A percentile compares a stretch with the other conserved stretches of the same genome.
These are phyloP conservation scores for Rhytidhysteron rufulum DNA, from an alignment of 2,329 filamentous ascomycete species.

Conservation along the genomic window DNA sequence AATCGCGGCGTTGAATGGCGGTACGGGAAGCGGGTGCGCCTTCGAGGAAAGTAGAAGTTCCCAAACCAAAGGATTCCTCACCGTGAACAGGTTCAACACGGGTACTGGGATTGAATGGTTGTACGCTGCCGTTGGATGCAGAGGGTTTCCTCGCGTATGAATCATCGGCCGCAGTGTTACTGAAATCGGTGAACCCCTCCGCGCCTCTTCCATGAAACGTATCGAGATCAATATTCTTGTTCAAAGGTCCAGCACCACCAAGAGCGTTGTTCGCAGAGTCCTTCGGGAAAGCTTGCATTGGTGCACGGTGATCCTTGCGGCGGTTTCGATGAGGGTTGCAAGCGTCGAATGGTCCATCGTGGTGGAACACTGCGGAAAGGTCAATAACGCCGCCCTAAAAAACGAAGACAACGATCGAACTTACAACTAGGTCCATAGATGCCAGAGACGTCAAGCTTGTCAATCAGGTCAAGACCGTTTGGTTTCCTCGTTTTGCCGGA, in stretches of 20 bases:
- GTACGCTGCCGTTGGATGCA: slow-evolving; percentile 21
- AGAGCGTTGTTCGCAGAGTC: slow-evolving; percentile 89
- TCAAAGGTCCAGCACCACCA: slow-evolving; percentile 81
- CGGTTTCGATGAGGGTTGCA: slow-evolving; percentile 93
- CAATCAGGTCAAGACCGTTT: slow-evolving; percentile 76
- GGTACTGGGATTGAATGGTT: slow-evolving; percentile 40
- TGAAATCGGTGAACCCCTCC: slow-evolving; percentile 85
- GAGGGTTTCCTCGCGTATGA: slow-evolving; percentile 37
- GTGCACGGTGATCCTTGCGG: slow-evolving; percentile 74
- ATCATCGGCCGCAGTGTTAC: slow-evolving; percentile 41
- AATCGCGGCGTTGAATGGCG: slow-evolving; percentile 72
- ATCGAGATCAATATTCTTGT: slow-evolving; percentile 75
- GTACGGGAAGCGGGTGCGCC: slow-evolving; percentile 82
- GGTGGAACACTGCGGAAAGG: slow-evolving; percentile 75
- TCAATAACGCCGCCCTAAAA: too few species aligned
- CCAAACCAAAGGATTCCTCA: slow-evolving; percentile 76
- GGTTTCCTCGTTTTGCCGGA: slow-evolving; percentile 37
- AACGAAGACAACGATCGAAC: too few species aligned
- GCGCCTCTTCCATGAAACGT: slow-evolving; percentile 80
- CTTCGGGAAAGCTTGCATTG: slow-evolving; percentile 94
- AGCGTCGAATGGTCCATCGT: slow-evolving; percentile 95
- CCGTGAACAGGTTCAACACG: slow-evolving; percentile 71
- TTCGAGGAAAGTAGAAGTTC: slow-evolving; percentile 93
- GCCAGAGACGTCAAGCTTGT: slow-evolving; percentile 92
- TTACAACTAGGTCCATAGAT: slow-evolving; percentile 89